Conservation (phyloP, 2,329 filamentous ascomycete species). For the Trichophyton verrucosum region DNA sequence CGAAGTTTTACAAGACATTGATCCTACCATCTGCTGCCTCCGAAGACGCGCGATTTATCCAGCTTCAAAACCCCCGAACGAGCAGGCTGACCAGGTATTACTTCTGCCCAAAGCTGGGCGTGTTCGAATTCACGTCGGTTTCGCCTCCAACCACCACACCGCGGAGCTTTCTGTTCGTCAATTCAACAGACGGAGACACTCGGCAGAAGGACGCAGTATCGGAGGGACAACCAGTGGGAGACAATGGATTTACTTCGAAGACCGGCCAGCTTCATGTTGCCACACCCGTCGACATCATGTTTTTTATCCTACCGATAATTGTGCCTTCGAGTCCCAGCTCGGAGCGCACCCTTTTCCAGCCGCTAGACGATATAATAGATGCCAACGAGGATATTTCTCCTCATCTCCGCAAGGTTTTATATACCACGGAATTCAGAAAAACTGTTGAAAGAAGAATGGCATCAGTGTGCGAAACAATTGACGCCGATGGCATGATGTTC, state of each 20-base stretch:
- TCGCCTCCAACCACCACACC: slow-evolving; percentile 38
- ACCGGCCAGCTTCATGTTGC: slow-evolving; percentile 68
- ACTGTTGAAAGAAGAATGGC: slow-evolving; percentile 55
- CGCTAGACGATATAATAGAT: slow-evolving; percentile 39
- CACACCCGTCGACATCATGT: slow-evolving; percentile 71
- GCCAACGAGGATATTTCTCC: slow-evolving; percentile 30
- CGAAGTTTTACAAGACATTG: slow-evolving; percentile 38
- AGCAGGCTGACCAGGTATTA: slow-evolving; percentile 40
- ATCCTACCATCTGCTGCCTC: slow-evolving; percentile 45
- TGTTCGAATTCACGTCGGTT: slow-evolving; percentile 51
- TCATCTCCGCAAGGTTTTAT: slow-evolving; percentile 31
- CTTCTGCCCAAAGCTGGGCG: slow-evolving; percentile 46
- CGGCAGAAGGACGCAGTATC: slow-evolving; percentile 6
- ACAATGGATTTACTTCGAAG: slow-evolving; percentile 46
- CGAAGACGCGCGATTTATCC: slow-evolving; percentile 42
- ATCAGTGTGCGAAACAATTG: slow-evolving; percentile 65
- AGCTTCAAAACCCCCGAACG: slow-evolving; percentile 43
- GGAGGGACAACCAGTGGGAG: background rate
- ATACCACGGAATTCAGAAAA: slow-evolving; percentile 27
- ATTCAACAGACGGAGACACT: slow-evolving; percentile 11
- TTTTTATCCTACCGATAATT: slow-evolving; percentile 67
- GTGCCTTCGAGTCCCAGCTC: slow-evolving; percentile 32
- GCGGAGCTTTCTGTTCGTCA: slow-evolving; percentile 43
- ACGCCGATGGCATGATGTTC: slow-evolving; percentile 77
- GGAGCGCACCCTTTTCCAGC: slow-evolving; percentile 33